Base-by-base conservation (phyloP, 2,329 filamentous ascomycete genomes). In the Colletotrichum trifolii region DNA sequence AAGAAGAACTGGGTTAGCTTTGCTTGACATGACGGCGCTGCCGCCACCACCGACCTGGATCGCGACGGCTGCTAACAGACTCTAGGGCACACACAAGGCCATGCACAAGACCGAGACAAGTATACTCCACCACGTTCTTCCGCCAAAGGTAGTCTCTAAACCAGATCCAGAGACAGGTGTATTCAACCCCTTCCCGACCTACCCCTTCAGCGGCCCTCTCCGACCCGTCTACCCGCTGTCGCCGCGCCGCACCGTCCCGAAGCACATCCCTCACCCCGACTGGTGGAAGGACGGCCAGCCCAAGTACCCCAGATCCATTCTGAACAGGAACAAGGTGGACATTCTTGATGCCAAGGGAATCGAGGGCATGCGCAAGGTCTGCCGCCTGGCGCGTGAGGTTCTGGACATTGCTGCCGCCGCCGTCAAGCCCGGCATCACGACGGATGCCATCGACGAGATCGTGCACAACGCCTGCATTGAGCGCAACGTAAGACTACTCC, bases 391-490 rank as follows among this genome's bases (percentile, higher is more conserved):
- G 15, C 86, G 96, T 76, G 96, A 99, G 81, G 94, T 98, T 10
- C 82, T 99, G 68, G 96, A 99, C 77, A 91, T 97, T 74, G 93
- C 94, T 2, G 96, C 93, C 0, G 88, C 90, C 12, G 95, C 91
- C 55, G 81, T 91, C 49, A 91, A 89, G 74, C 95, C 96, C n/a
- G 96, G 96, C 53, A 91, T 98, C 39, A 97, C 95, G 7, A 98
- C 96, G 7, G 96, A 99, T 75, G 90, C 96, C 72, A 93, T 99
- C 64, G 96, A 99, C 75, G 91, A 96, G 79, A 84, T 98, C 68
- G 94, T 97, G 45, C 96, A 99, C 82, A 93, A 97, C 72, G 96
- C 95, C 55, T 97, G 93, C 75, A 82, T 98, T 69, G 95, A 97
- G 80, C 88, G 96, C 79, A 87, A 97, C 70, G 95, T 97, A 81